Evolutionary conservation across 192 early-diverging fungal genomes (phyloP).

Genomic region (Dissophora ornata): DNA sequence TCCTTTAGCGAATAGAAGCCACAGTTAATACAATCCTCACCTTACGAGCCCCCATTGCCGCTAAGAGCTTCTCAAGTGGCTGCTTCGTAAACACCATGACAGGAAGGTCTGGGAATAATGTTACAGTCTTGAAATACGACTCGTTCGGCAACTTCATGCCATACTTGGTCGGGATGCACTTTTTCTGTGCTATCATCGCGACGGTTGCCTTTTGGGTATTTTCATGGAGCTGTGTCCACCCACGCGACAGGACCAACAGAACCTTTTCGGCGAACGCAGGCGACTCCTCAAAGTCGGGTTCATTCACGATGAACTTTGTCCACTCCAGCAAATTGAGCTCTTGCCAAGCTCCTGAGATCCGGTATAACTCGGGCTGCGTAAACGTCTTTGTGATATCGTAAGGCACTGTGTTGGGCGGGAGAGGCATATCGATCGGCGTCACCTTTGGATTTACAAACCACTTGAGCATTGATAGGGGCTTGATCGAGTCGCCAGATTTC

Average conservation of each 20-base stretch:
- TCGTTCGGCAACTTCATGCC: conserved; percentile 77
- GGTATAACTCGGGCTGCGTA: conserved; percentile 64
- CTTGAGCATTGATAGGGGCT: conserved; percentile 62
- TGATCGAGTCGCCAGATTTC: conserved; percentile 46
- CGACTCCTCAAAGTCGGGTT: conserved; percentile 60
- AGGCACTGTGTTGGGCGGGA: conserved; percentile 71
- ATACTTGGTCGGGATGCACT: conserved; percentile 76
- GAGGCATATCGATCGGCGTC: conserved; percentile 68
- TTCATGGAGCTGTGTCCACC: conserved; percentile 51
- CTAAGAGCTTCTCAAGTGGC: conserved; percentile 68
- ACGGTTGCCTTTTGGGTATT: conserved; percentile 42
- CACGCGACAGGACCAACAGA: conserved; percentile 63
- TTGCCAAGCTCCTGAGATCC: conserved; percentile 60
- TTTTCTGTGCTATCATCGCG: conserved; percentile 50
- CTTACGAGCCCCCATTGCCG: conserved; percentile 82
- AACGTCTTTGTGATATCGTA: conserved; percentile 74
- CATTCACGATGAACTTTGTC: conserved; percentile 63
- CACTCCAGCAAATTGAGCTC: conserved; percentile 75
- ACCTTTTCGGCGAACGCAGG: conserved; percentile 76
- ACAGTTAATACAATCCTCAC: conserved; percentile 29
- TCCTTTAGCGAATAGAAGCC: too few species aligned
- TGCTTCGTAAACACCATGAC: conserved; percentile 68
- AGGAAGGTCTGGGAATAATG: conserved; percentile 87
- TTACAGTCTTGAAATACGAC: conserved; percentile 82
- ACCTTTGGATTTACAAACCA: conserved; percentile 76